A percentile compares a stretch with the other conserved stretches of the same genome.
Evolutionary conservation across 805 yeast genomes (phyloP).

Genomic region (Candida tammaniensis): DNA sequence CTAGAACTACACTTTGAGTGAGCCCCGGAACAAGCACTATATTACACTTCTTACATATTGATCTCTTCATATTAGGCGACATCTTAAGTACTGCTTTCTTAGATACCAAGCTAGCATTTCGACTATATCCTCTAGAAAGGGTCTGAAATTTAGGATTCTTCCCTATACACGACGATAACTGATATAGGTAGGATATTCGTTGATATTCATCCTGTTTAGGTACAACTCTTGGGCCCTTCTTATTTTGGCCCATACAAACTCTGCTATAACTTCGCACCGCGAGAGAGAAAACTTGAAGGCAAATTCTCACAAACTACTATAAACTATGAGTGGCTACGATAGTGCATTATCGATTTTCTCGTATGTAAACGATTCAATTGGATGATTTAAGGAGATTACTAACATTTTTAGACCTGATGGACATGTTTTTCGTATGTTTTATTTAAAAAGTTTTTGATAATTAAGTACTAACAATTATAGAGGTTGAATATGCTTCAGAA

Average conservation of each 20-base stretch:
- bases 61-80: slow-evolving; percentile 64
- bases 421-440: slow-evolving; percentile 84
- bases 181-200: slow-evolving; percentile 58
- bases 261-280: neutral
- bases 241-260: slow-evolving; percentile 12
- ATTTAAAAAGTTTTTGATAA: too few relatives aligned
- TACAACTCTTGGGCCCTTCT: slow-evolving; percentile 32
- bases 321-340: slow-evolving; percentile 94
- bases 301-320: slow-evolving; percentile 1
- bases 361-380: slow-evolving; percentile 44
- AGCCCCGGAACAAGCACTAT: slow-evolving; percentile 49
- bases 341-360: slow-evolving; percentile 97
- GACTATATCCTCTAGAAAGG: slow-evolving; percentile 55
- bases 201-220: slow-evolving; percentile 58
- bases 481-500: slow-evolving; percentile 96
- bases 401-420: slow-evolving; percentile 85
- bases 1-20: slow-evolving; percentile 36
- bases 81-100: slow-evolving; percentile 65
- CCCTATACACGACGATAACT: slow-evolving; percentile 42
- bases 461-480: slow-evolving; percentile 42
- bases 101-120: slow-evolving; percentile 57
- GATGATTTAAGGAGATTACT: slow-evolving; percentile 14
- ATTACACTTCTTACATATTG: slow-evolving; percentile 66
- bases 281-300: slow-evolving; percentile 7
- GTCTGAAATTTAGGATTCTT: slow-evolving; percentile 28